These are phyloP conservation scores for Colletotrichum incanum DNA, from an alignment of 2,329 filamentous ascomycete species.

Conservation along the genomic window DNA sequence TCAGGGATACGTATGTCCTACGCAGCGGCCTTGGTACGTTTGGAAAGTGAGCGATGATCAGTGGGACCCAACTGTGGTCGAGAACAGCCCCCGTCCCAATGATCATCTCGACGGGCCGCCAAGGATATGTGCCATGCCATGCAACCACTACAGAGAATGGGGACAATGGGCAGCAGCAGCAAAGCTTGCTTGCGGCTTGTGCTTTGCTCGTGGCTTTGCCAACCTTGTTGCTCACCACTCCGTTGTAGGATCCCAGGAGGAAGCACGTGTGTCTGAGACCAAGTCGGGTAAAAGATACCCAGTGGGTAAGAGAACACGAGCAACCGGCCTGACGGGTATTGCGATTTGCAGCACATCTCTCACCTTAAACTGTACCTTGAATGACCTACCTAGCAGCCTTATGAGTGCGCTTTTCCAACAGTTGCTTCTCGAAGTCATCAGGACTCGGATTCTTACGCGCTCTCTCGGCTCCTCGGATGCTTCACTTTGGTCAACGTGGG, in stretches of 20 bases:
- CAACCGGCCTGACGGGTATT: constrained; percentile 22
- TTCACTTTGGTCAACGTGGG: neutral
- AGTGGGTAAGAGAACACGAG: constrained; percentile 5
- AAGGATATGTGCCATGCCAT: constrained; percentile 26
- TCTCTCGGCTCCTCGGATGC: constrained; percentile 3
- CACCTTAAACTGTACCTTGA: constrained; percentile 36
- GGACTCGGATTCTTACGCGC: no score
- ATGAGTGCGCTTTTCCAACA: neutral
- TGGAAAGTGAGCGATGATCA: constrained; percentile 32
- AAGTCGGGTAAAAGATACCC: constrained; percentile 12
- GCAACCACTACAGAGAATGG: constrained; percentile 23
- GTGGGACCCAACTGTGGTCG: constrained; percentile 32
- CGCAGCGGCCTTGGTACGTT: constrained; percentile 15
- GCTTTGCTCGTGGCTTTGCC: neutral
- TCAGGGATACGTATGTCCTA: neutral
- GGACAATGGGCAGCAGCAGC: constrained; percentile 3
- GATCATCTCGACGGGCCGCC: constrained; percentile 36
- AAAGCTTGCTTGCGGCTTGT: constrained; percentile 8
- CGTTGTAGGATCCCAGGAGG: neutral
- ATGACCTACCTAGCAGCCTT: constrained; percentile 1
- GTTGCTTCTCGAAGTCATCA: neutral
- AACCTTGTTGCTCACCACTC: constrained; percentile 9
- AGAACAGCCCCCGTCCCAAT: constrained; percentile 35
- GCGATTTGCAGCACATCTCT: constrained; percentile 38
- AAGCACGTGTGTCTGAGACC: constrained; percentile 23